phyloP scores from a whole-genome alignment of 1,139 yeast genomes.

The Sugiyamaella grinbergsii region DNA sequence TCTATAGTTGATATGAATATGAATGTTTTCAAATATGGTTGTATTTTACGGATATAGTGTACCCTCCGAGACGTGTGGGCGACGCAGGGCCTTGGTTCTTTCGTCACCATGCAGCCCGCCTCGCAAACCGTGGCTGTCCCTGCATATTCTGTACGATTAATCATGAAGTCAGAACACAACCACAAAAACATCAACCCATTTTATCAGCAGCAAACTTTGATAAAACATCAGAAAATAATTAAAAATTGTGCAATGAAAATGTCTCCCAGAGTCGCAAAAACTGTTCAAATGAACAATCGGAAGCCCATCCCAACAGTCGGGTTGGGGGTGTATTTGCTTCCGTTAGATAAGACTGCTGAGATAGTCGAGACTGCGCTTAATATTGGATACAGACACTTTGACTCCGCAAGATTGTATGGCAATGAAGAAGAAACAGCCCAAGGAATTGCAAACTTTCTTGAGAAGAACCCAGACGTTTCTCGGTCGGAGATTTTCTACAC shows the following conservation, averaged over 20 bases:
- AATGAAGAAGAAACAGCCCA: slow-evolving; percentile 58
- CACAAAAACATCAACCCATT: neutral
- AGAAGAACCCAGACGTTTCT: slow-evolving; percentile 39
- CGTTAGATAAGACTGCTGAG: slow-evolving; percentile 43
- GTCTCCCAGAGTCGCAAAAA: slow-evolving; percentile 5
- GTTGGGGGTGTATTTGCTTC: slow-evolving; percentile 57
- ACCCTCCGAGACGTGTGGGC: too few species aligned
- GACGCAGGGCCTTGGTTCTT: neutral
- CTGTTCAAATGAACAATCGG: slow-evolving; percentile 37
- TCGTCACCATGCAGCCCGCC: neutral
- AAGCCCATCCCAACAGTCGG: slow-evolving; percentile 63
- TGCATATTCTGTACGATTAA: too few species aligned
- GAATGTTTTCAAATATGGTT: neutral
- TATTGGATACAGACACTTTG: slow-evolving; percentile 70
- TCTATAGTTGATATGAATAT: slow-evolving; percentile 6
- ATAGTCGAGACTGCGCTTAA: slow-evolving; percentile 55
- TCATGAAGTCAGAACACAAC: too few species aligned
- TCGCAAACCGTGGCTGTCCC: neutral
- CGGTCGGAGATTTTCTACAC: slow-evolving; percentile 70
- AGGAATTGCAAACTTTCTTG: slow-evolving; percentile 50
- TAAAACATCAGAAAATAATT: neutral
- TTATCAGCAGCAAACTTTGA: neutral
- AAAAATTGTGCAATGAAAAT: neutral
- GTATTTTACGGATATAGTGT: too few species aligned
- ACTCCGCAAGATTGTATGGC: slow-evolving; percentile 59